These are phyloP conservation scores for Ceriops zippeliana DNA, from an alignment of 345 rosid genomes.

Conservation along the genomic window DNA sequence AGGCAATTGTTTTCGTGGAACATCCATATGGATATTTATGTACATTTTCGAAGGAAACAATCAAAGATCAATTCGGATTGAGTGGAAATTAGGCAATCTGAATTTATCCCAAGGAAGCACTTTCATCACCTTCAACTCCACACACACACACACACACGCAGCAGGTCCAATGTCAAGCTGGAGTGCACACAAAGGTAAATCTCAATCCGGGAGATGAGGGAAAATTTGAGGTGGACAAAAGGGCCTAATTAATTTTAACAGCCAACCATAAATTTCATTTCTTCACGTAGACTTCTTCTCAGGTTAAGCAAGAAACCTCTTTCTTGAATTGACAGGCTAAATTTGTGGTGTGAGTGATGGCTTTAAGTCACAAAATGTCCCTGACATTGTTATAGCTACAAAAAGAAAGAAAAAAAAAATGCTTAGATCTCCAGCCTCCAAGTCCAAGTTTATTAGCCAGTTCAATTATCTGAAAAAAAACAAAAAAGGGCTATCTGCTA, in stretches of 20 bases:
- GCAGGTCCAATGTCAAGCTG: conserved; percentile 60
- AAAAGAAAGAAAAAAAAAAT: too few relatives aligned
- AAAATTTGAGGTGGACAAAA: background rate
- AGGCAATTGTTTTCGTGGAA: conserved; percentile 25
- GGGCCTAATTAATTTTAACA: conserved; percentile 1
- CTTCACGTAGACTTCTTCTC: conserved; percentile 49
- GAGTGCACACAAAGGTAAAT: conserved; percentile 59
- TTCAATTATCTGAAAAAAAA: too few relatives aligned
- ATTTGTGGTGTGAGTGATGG: too few relatives aligned
- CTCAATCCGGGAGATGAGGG: background rate
- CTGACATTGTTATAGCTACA: too few relatives aligned
- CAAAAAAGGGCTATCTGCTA: too few relatives aligned
- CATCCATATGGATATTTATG: conserved; percentile 4
- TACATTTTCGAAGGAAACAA: conserved; percentile 3
- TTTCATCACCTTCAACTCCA: conserved; percentile 30
- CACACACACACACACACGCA: too few relatives aligned
- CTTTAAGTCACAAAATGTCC: too few relatives aligned
- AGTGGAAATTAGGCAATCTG: conserved; percentile 70
- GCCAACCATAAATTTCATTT: conserved; percentile 34
- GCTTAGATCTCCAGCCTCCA: too few relatives aligned
- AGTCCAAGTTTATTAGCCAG: too few relatives aligned
- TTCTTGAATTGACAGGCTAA: background rate
- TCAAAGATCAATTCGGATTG: conserved; percentile 36
- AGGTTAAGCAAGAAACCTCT: conserved; percentile 25
- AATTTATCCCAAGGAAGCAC: conserved; percentile 6